Base-by-base conservation (phyloP, 2,329 filamentous ascomycete species). In the Claviceps monticola region DNA sequence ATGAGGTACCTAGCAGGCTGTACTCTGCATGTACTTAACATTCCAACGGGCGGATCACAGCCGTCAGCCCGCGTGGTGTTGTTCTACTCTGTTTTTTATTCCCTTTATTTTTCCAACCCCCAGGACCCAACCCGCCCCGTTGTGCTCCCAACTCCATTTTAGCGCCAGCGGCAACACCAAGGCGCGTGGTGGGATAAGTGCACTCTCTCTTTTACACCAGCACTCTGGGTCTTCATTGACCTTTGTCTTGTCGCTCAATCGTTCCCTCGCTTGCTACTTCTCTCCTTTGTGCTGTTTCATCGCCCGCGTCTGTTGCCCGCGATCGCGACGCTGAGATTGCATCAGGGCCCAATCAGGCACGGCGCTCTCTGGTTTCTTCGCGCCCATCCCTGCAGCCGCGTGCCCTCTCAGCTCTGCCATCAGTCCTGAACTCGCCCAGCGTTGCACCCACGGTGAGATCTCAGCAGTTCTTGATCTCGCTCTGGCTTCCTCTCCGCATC, bases 331-430 rank as follows among this genome's bases (percentile, higher is more conserved):
- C 34, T 47, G 51, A 47, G 37, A 37, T 41, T 47, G 48, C 48
- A 50, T 23, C 51, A 46, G 42, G 47, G 46, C 21, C 47, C 49
- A 34, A 42, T 34, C 41, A 19, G 41, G 41, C 44, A 34, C 44
- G 26, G 26, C 42, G 50, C 21, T 16, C 38, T 17, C 23, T 19
- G 17, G 21, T 29, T 46, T 17, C 23, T 29, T 34, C 43, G 36
- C 36, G 48, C 43, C 43, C 48, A 11, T 37, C 51, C 48, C 51
- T 53, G 51, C 51, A 50, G 44, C 19, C 37, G 38, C 48, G 36
- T 23, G 36, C 44, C 38, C 3, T 9, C n/a, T 19, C 38, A n/a
- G 38, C 42, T 44, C 21, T 26, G 42, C 42, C 23, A 14, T 44
- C 13, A n/a, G 14, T 26, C 17, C 48, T 17, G 48, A 3, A 26